phyloP scores from a whole-genome alignment of 1,139 yeast genomes.

The Taphrina wiesneri region DNA sequence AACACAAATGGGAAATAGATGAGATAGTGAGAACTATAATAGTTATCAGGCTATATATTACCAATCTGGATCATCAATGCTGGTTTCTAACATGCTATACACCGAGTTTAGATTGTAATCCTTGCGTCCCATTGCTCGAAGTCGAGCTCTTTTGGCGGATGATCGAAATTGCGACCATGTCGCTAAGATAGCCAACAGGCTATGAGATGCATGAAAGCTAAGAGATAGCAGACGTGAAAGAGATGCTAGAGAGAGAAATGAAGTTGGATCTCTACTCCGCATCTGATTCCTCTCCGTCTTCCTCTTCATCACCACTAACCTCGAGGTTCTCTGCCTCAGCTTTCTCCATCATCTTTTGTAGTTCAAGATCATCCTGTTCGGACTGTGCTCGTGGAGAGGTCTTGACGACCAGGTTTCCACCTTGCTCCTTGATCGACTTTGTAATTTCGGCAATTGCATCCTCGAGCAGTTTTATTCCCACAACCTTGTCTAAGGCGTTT shows the following conservation, averaged over 20 bases:
- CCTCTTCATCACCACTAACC: conserved; percentile 49
- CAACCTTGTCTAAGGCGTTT: conserved; percentile 85
- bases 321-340: conserved; percentile 66
- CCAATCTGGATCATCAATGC: neutral
- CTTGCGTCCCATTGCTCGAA: neutral
- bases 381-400: conserved; percentile 99
- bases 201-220: neutral
- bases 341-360: conserved; percentile 85
- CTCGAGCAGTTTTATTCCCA: conserved; percentile 77
- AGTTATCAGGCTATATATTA: neutral
- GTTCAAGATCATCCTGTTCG: conserved; percentile 96
- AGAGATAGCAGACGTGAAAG: too few species aligned
- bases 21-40: too few species aligned
- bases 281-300: conserved; percentile 36
- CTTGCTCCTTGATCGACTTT: conserved; percentile 66
- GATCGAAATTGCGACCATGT: neutral
- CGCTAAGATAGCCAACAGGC: neutral
- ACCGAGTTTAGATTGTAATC: neutral
- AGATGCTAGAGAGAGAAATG: too few species aligned
- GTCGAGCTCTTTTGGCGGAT: neutral
- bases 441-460: conserved; percentile 76
- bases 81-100: neutral
- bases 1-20: too few species aligned
- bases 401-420: conserved; percentile 87
- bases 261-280: conserved; percentile 20